Evolutionary conservation across 345 rosid genomes (phyloP).

Genomic region (Balakata baccata): DNA sequence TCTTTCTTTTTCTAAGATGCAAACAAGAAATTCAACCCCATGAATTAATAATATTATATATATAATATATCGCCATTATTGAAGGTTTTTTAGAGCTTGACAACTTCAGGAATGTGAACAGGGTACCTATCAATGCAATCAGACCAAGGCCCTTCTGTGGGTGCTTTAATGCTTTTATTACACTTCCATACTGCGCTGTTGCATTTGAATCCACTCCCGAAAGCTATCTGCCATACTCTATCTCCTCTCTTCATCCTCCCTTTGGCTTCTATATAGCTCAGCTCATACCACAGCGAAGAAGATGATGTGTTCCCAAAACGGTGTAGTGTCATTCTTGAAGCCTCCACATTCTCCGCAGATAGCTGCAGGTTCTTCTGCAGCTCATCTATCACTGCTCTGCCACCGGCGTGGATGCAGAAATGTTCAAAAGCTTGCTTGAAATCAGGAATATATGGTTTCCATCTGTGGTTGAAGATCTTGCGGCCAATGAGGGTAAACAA

Average conservation of each 20-base stretch:
- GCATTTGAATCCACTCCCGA: constrained; percentile 65
- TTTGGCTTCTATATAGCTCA: constrained; percentile 48
- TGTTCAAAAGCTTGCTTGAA: constrained; percentile 63
- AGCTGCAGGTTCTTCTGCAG: constrained; percentile 46
- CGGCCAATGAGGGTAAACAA: constrained; percentile 27
- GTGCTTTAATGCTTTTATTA: constrained; percentile 22
- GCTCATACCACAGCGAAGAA: constrained; percentile 56
- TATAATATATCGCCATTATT: background rate
- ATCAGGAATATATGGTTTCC: constrained; percentile 40
- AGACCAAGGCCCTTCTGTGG: constrained; percentile 43
- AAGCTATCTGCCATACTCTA: constrained; percentile 60
- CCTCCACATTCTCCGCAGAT: constrained; percentile 45
- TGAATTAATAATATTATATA: too few relatives aligned
- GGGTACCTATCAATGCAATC: constrained; percentile 44
- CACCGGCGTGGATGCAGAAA: constrained; percentile 64
- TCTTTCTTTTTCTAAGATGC: background rate
- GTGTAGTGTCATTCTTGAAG: constrained; percentile 59
- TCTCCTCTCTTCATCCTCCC: constrained; percentile 46
- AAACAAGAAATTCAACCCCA: background rate
- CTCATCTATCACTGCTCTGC: constrained; percentile 53
- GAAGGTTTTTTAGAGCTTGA: constrained; percentile 21
- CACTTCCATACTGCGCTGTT: constrained; percentile 61
- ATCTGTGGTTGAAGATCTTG: constrained; percentile 28
- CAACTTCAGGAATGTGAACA: constrained; percentile 30
- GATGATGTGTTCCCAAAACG: constrained; percentile 63